Conservation (phyloP, 345 rosid genomes). For the Pistacia atlantica region DNA sequence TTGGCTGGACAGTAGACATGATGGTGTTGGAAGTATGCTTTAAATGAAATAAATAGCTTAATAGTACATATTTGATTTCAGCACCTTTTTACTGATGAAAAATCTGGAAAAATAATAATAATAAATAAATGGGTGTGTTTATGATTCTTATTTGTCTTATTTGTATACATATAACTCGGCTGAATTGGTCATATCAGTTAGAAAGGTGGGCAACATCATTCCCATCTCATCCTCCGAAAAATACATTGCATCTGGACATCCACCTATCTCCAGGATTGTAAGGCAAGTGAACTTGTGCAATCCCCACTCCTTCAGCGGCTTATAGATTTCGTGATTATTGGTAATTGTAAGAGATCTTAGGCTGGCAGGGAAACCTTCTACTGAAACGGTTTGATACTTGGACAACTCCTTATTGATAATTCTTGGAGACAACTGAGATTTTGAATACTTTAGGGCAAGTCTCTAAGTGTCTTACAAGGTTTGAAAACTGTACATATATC, state of each 20-base stretch:
- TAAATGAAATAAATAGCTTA: too few relatives aligned
- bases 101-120: too few relatives aligned
- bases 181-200: accelerated
- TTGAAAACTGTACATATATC: not conserved
- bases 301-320: not conserved
- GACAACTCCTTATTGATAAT: not conserved
- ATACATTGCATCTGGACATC: not conserved
- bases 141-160: too few relatives aligned
- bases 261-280: not conserved
- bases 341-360: not conserved
- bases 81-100: too few relatives aligned
- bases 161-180: not conserved
- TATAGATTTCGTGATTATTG: not conserved
- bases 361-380: not conserved
- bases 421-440: not conserved
- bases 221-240: not conserved
- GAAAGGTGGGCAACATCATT: conserved; percentile 3
- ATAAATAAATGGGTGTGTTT: too few relatives aligned
- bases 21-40: too few relatives aligned
- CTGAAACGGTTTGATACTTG: not conserved
- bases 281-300: not conserved
- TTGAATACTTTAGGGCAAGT: not conserved
- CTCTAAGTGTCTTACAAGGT: not conserved
- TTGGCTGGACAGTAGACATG: too few relatives aligned
- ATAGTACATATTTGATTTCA: too few relatives aligned